These are phyloP conservation scores for Verticillium dahliae DNA, from an alignment of 2,329 filamentous ascomycete genomes.

Conservation along the genomic window DNA sequence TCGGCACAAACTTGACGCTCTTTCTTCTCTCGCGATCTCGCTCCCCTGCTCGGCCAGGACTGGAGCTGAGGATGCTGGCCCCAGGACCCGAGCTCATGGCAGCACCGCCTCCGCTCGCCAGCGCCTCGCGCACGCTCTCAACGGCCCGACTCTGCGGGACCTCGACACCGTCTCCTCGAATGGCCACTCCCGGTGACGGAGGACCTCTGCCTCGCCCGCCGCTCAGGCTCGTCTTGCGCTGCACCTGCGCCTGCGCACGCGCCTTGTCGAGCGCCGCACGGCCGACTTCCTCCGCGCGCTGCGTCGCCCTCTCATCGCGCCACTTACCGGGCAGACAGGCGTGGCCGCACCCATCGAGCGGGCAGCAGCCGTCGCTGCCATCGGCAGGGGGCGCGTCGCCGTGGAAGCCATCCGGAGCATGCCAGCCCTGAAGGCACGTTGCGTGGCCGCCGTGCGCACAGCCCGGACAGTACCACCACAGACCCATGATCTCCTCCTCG, in stretches of 20 bases:
- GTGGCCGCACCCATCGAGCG: slow-evolving; percentile 59
- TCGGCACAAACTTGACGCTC: slow-evolving; percentile 56
- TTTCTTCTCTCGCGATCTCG: slow-evolving; percentile 50
- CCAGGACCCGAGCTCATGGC: neutral
- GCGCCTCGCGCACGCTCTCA: slow-evolving; percentile 49
- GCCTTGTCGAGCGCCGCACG: slow-evolving; percentile 38
- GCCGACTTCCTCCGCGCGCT: slow-evolving; percentile 44
- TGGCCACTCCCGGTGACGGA: slow-evolving; percentile 13
- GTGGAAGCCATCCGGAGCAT: slow-evolving; percentile 28
- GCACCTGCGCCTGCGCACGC: slow-evolving; percentile 14
- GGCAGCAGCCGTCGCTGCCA: slow-evolving; percentile 51
- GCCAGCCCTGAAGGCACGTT: slow-evolving; percentile 54
- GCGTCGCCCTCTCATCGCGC: slow-evolving; percentile 38
- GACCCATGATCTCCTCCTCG: slow-evolving; percentile 23
- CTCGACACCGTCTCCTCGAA: slow-evolving; percentile 45
- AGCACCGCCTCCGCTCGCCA: slow-evolving; percentile 26
- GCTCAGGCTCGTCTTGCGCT: slow-evolving; percentile 16
- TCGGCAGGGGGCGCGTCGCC: slow-evolving; percentile 14
- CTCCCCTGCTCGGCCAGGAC: slow-evolving; percentile 32
- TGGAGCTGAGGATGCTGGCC: slow-evolving; percentile 38
- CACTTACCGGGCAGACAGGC: slow-evolving; percentile 54
- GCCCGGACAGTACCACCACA: slow-evolving; percentile 59
- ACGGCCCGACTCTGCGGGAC: slow-evolving; percentile 55
- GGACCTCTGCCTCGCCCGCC: neutral
- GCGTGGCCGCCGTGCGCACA: slow-evolving; percentile 59